phyloP scores from a whole-genome alignment of 805 yeast species.

The Starmerella bacillaris region DNA sequence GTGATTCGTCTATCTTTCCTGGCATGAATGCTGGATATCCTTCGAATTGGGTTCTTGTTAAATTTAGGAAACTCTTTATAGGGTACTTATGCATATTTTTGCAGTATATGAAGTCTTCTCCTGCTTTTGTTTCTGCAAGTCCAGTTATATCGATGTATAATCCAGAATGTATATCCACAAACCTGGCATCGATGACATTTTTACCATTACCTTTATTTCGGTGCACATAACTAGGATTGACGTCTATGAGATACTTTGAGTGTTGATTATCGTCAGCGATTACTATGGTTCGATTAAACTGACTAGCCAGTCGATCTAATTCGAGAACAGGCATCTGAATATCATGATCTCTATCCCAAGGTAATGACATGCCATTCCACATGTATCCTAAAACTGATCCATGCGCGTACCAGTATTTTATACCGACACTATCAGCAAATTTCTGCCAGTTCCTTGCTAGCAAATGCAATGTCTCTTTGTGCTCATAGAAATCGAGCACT shows the following conservation, averaged over 20 bases:
- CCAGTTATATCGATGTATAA: slow-evolving; percentile 43
- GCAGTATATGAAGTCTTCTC: slow-evolving; percentile 25
- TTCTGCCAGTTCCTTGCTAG: slow-evolving; percentile 31
- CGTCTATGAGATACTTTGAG: slow-evolving; percentile 31
- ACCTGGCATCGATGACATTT: slow-evolving; percentile 37
- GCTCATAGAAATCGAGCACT: slow-evolving; percentile 24
- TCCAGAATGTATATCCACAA: slow-evolving; percentile 44
- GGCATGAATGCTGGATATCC: slow-evolving; percentile 37
- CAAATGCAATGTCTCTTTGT: slow-evolving; percentile 31
- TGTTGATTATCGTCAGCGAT: slow-evolving; percentile 28
- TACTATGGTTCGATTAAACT: slow-evolving; percentile 32
- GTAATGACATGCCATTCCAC: slow-evolving; percentile 33
- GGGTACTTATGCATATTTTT: slow-evolving; percentile 39
- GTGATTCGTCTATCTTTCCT: slow-evolving; percentile 21
- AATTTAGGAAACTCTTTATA: slow-evolving; percentile 29
- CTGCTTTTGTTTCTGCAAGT: slow-evolving; percentile 19
- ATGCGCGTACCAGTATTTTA: slow-evolving; percentile 32
- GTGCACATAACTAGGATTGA: slow-evolving; percentile 33
- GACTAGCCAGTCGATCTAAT: slow-evolving; percentile 29
- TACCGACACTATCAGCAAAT: slow-evolving; percentile 28
- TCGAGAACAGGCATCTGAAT: slow-evolving; percentile 36
- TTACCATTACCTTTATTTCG: slow-evolving; percentile 32
- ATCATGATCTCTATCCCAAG: slow-evolving; percentile 36
- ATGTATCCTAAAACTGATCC: slow-evolving; percentile 35
- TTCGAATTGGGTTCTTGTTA: slow-evolving; percentile 34